A percentile compares a stretch with the other conserved stretches of the same genome.
phyloP scores from a whole-genome alignment of 805 yeast species.

The Phaffomyces opuntiae region DNA sequence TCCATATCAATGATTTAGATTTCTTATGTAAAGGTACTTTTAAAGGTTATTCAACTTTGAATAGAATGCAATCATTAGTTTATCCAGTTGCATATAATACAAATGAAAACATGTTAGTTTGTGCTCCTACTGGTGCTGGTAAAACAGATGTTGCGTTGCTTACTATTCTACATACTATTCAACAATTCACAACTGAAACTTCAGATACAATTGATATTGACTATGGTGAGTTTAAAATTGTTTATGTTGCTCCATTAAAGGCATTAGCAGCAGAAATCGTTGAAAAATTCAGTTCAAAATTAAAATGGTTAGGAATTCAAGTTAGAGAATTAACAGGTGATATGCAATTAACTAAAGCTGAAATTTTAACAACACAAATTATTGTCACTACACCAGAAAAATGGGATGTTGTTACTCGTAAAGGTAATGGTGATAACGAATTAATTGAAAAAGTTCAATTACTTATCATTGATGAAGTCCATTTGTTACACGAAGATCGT shows the following conservation, averaged over 20 bases:
- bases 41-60: slow-evolving; percentile 65
- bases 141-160: slow-evolving; percentile 89
- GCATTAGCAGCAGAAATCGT: slow-evolving; percentile 97
- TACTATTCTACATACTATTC: slow-evolving; percentile 70
- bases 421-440: slow-evolving; percentile 83
- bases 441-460: slow-evolving; percentile 77
- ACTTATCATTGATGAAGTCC: slow-evolving; percentile 93
- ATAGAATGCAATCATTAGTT: slow-evolving; percentile 85
- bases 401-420: slow-evolving; percentile 97
- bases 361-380: slow-evolving; percentile 74
- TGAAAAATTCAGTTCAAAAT: slow-evolving; percentile 71
- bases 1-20: slow-evolving; percentile 61
- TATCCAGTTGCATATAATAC: slow-evolving; percentile 90
- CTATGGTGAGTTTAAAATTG: slow-evolving; percentile 80
- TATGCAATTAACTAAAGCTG: slow-evolving; percentile 82
- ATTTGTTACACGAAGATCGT: slow-evolving; percentile 92
- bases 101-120: slow-evolving; percentile 89
- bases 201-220: slow-evolving; percentile 55
- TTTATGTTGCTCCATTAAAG: slow-evolving; percentile 89
- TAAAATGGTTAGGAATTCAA: slow-evolving; percentile 77
- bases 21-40: slow-evolving; percentile 79
- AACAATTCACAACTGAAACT: slow-evolving; percentile 56
- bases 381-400: slow-evolving; percentile 94
- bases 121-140: slow-evolving; percentile 99
- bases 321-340: slow-evolving; percentile 93